Evolutionary conservation across 2,329 filamentous ascomycete species (phyloP), one percentile per base, ranked within the genome.

Genomic region (Capronia epimyces): DNA sequence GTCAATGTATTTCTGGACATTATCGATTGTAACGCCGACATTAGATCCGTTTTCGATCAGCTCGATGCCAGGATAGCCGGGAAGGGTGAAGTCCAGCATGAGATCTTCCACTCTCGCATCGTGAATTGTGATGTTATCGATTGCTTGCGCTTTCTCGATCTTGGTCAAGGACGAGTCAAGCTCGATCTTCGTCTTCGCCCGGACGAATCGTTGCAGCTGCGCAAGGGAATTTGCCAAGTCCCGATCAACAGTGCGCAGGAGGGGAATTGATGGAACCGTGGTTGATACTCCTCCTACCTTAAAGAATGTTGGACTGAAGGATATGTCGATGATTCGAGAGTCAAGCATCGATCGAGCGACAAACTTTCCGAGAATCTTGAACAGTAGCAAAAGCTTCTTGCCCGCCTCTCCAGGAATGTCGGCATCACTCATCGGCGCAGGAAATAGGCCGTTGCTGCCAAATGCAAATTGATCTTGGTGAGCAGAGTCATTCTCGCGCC

Each of bases 341-440:
- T 98, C 93, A 46, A 98, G 84, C 93, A 98, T 97, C 0, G 93
- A 96, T 44, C 93, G 83, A 24, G 94, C 93, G 42, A 97, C 90
- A 67, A 98, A 98, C 65, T 96, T 97, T 61, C 93, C 93, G 18
- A 98, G 83, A 65, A 91, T 86, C 68, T 86, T 94, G 75, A 95
- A 98, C 15, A 95, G 73, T 61, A 93, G 84, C 27, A 96, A 74
- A 34, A 95, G 84, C 60, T 88, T 87, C 70, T 91, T 87, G n/a
- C 89, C 89, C 51, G 87, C 85, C 41, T 93, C 85, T 7, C 80
- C 80, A 2, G 75, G 70, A 0, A 84, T 78, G 63, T 93, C 86
- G 27, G 88, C 84, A 20, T 86, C 82, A 63, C 85, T 89, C 74
- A 97, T 83, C 0, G 93, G 94, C 2, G 89, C 84, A 5, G 93